phyloP scores from a whole-genome alignment of 768 basidiomycete genomes.

The Calvatia gigantea region DNA sequence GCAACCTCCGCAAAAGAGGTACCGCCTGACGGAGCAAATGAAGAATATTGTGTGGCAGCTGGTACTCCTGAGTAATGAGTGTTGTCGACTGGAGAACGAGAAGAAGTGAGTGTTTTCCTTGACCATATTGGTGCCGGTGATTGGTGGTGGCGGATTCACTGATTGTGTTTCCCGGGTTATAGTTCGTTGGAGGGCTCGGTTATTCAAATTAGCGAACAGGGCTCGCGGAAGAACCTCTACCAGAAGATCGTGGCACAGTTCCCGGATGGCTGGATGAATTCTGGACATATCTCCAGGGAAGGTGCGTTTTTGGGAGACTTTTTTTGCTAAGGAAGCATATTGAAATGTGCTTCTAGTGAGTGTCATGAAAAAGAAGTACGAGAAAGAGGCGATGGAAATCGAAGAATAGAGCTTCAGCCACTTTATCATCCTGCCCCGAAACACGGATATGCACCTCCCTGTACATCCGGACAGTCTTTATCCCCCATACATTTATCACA shows the following conservation, averaged over 20 bases:
- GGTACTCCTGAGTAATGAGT: constrained; percentile 79
- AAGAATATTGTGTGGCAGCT: constrained; percentile 78
- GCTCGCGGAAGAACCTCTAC: constrained; percentile 74
- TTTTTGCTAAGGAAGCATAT: neutral
- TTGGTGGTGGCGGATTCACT: neutral
- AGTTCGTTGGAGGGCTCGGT: constrained; percentile 64
- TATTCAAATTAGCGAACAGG: constrained; percentile 77
- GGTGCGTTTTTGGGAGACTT: constrained; percentile 43
- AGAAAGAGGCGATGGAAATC: constrained; percentile 67
- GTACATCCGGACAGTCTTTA: neutral
- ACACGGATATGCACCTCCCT: too few relatives aligned
- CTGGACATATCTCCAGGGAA: constrained; percentile 84
- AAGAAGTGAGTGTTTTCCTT: constrained; percentile 30
- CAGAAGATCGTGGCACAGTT: constrained; percentile 84
- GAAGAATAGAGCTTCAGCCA: constrained; percentile 25
- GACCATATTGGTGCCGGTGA: constrained; percentile 12
- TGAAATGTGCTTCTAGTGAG: constrained; percentile 50
- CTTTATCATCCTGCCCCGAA: neutral
- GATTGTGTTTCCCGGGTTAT: neutral
- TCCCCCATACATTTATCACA: too few relatives aligned
- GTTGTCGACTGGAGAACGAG: constrained; percentile 58
- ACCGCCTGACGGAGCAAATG: constrained; percentile 77
- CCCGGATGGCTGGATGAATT: constrained; percentile 82
- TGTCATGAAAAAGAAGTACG: constrained; percentile 79
- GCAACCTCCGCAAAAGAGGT: constrained; percentile 75